Evolutionary conservation across 805 yeast species (phyloP).

Genomic region (Metschnikowia similis): DNA sequence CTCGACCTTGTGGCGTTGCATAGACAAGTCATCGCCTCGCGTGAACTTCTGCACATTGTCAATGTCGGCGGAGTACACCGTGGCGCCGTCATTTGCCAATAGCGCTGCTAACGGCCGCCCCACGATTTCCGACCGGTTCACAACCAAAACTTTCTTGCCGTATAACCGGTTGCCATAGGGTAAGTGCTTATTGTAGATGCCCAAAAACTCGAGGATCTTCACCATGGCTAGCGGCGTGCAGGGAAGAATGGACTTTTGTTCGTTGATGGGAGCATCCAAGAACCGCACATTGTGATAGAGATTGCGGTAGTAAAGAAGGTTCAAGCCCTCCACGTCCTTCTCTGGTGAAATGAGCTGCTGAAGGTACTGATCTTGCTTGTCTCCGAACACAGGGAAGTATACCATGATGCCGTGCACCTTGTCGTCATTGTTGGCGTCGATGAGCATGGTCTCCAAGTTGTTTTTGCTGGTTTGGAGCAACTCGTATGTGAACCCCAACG

Average conservation of each 20-base stretch:
- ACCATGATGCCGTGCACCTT: slow-evolving; percentile 89
- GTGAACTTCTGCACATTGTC: slow-evolving; percentile 87
- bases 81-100: slow-evolving; percentile 96
- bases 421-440: slow-evolving; percentile 76
- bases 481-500: slow-evolving; percentile 82
- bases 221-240: slow-evolving; percentile 96
- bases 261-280: slow-evolving; percentile 63
- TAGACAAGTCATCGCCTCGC: slow-evolving; percentile 84
- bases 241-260: slow-evolving; percentile 81
- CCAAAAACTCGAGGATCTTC: slow-evolving; percentile 84
- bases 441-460: slow-evolving; percentile 75
- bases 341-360: slow-evolving; percentile 90
- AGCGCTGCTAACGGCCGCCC: slow-evolving; percentile 96
- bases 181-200: slow-evolving; percentile 76
- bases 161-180: slow-evolving; percentile 89
- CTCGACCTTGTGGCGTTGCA: slow-evolving; percentile 74
- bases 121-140: slow-evolving; percentile 93
- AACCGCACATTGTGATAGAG: slow-evolving; percentile 90
- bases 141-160: slow-evolving; percentile 87
- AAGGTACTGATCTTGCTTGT: slow-evolving; percentile 89
- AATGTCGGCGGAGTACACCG: slow-evolving; percentile 87
- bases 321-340: slow-evolving; percentile 95
- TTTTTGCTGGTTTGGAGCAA: slow-evolving; percentile 72
- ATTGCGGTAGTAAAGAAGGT: slow-evolving; percentile 86
- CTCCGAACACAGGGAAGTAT: slow-evolving; percentile 95